Base-by-base conservation (phyloP, 1,284 basidiomycete genomes). In the Tylopilus orsonianus region DNA sequence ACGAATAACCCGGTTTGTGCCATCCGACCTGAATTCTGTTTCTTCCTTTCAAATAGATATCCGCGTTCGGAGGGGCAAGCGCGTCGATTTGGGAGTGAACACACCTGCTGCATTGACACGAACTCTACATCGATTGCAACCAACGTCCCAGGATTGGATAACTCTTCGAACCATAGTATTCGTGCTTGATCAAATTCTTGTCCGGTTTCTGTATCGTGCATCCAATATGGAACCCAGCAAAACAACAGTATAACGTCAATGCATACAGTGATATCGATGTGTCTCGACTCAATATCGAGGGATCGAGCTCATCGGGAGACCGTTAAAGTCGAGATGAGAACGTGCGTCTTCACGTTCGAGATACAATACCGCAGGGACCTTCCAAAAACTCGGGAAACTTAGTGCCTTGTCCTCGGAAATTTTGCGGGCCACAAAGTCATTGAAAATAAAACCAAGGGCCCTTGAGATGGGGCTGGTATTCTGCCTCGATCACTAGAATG, bases 81-180 rank as follows among this genome's bases (percentile, higher is more conserved):
- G 2, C 24, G 18, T 32, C 12, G 23, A 18, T 13, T 51, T 7
- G 8, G 30, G 33, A 13, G 44, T 1, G n/a, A 42, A 22, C 37
- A 44, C 53, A 87, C 89, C 73, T 93, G 89, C 66, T 98, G 93
- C 76, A 99, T 87, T 14, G 88, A 89, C 7, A 99, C 95, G 65
- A 99, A 99, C 66, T 99, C 97, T 2, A 96, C 93, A 64, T 99
- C 97, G 55, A 99, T 98, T 2, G 95, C 85, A 18, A 99, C 85
- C 37, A 97, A 72, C 4, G 89, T 95, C 3, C 94, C 96, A 8
- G 86, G 85, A 48, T 69, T 79, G 0, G 94, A 96, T 16, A 97
- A 68, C 67, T 98, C 96, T n/a, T 86, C 81, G 14, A 72, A 70
- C 2, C 71, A 67, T 23, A 98, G 30, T 81, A 75, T 53, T 87